Percentiles rank a stretch among this genome's conserved stretches.
Conservation (phyloP, 164 flowering plant genomes). For the Nymphaea colorata region DNA sequence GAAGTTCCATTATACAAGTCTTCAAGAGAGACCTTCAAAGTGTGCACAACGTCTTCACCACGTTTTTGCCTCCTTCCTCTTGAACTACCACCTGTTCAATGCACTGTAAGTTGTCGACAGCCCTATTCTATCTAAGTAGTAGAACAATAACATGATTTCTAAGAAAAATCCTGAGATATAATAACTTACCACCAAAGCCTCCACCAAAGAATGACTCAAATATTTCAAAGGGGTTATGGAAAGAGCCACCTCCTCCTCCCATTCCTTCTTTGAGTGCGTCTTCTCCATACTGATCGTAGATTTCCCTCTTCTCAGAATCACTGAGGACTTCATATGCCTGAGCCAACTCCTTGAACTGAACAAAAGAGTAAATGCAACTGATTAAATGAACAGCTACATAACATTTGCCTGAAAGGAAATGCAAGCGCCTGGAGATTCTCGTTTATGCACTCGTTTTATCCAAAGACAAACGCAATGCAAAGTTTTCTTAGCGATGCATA, state of each 20-base stretch:
- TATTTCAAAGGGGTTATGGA: slow-evolving; percentile 48
- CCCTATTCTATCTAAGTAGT: neutral
- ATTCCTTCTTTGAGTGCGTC: slow-evolving; percentile 63
- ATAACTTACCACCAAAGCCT: slow-evolving; percentile 23
- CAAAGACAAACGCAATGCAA: neutral
- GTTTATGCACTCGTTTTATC: too few species aligned
- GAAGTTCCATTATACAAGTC: slow-evolving; percentile 57
- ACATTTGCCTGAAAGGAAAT: too few species aligned
- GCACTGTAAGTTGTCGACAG: neutral
- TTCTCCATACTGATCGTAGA: slow-evolving; percentile 63
- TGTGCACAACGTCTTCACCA: slow-evolving; percentile 61
- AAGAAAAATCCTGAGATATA: neutral
- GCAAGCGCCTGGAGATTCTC: too few species aligned
- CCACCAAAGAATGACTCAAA: slow-evolving; percentile 54
- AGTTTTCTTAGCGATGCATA: neutral
- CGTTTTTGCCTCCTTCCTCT: slow-evolving; percentile 45
- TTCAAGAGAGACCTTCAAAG: slow-evolving; percentile 51
- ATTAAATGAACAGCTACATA: neutral
- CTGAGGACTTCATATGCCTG: slow-evolving; percentile 61
- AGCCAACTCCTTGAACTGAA: slow-evolving; percentile 53
- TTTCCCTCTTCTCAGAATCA: slow-evolving; percentile 54
- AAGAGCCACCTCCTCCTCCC: slow-evolving; percentile 41
- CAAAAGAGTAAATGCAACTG: neutral
- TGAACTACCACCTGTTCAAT: slow-evolving; percentile 23
- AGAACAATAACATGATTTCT: neutral